Base-by-base conservation (phyloP, 208 protist genomes). In the Zelonia costaricensis region DNA sequence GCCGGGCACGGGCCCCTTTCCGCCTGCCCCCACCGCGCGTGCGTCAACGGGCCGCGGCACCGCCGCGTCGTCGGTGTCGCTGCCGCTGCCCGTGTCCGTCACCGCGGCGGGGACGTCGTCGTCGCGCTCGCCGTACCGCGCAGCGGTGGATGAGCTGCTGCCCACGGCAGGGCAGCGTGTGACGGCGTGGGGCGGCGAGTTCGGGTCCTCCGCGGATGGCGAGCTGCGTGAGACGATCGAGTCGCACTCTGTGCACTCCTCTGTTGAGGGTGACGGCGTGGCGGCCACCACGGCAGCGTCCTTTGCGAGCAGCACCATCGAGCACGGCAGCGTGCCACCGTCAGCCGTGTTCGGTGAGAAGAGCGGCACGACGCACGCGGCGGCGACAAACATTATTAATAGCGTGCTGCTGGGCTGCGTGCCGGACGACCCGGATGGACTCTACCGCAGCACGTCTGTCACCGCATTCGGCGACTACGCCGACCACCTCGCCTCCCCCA, bases 331-430 rank as follows among this genome's bases (percentile, higher is more conserved):
- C 57, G 65, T 38, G 13, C 42, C 65, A 4, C 38, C 56, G 39
- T 48, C 48, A 12, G 22, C 38, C 0, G 27, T 47, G 23, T 71
- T 54, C n/a, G 56, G 56, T 30, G 65, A 58, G 48, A 59, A 43
- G 40, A 59, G 38, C 33, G 56, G 42, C 7, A 49, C 65, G n/a
- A 84, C 78, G 0, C 73, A 80, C 61, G 63, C 66, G 7, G 74
- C 51, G 27, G 78, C 74, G 20, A 62, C 56, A 31, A 76, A 46
- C 71, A 78, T 84, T 27, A 61, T 84, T 30, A 78, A 69, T 55
- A 69, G 46, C 49, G 73, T 86, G 54, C 62, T 86, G 28, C 68
- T 69, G 43, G 80, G 80, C 9, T 48, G 47, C n/a, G 52, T 81
- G 15, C 80, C 80, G 4, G 62, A 51, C 9, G 58, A 65, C 31